A percentile compares a stretch with the other conserved stretches of the same genome.
Evolutionary conservation across 2,329 filamentous ascomycete species (phyloP).

Genomic region (Spiromastix sp.): DNA sequence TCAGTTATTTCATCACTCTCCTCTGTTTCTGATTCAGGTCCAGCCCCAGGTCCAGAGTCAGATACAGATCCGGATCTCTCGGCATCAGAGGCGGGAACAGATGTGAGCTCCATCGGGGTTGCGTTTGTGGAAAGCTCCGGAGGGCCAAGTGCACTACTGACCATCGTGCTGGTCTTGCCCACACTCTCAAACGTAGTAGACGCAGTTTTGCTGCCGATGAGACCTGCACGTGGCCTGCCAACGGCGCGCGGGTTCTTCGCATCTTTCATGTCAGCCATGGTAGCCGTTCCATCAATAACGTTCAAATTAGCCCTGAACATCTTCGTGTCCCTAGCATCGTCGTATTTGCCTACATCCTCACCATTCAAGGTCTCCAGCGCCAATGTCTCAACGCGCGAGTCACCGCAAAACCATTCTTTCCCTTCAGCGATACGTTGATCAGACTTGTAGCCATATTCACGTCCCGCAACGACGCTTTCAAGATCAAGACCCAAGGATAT

Average conservation of each 20-base stretch:
- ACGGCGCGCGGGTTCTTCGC: slow-evolving; percentile 20
- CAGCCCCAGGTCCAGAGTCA: slow-evolving; percentile 9
- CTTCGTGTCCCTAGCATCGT: slow-evolving; percentile 34
- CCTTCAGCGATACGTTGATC: slow-evolving; percentile 40
- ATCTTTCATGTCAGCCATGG: slow-evolving; percentile 15
- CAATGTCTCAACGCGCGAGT: slow-evolving; percentile 45
- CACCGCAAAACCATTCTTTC: slow-evolving; percentile 47
- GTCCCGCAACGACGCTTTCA: slow-evolving; percentile 34
- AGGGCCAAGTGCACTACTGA: slow-evolving; percentile 26
- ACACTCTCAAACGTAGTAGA: slow-evolving; percentile 20
- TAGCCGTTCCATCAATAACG: slow-evolving; percentile 30
- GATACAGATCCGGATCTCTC: slow-evolving; percentile 5
- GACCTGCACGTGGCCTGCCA: slow-evolving; percentile 16
- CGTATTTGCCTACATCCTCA: slow-evolving; percentile 38
- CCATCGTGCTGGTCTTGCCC: slow-evolving; percentile 29
- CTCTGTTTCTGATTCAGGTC: slow-evolving; percentile 6
- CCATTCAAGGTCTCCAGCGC: slow-evolving; percentile 46
- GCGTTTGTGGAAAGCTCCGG: slow-evolving; percentile 8
- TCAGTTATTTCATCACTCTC: slow-evolving; percentile 5
- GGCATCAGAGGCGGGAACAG: slow-evolving; percentile 4
- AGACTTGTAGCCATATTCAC: slow-evolving; percentile 34
- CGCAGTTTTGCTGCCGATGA: slow-evolving; percentile 10
- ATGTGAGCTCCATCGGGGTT: slow-evolving; percentile 4
- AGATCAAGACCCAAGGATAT: slow-evolving; percentile 36
- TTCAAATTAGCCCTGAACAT: slow-evolving; percentile 38